These are phyloP conservation scores for Solioccasus polychromus DNA, from an alignment of 768 basidiomycete species.

Conservation along the genomic window DNA sequence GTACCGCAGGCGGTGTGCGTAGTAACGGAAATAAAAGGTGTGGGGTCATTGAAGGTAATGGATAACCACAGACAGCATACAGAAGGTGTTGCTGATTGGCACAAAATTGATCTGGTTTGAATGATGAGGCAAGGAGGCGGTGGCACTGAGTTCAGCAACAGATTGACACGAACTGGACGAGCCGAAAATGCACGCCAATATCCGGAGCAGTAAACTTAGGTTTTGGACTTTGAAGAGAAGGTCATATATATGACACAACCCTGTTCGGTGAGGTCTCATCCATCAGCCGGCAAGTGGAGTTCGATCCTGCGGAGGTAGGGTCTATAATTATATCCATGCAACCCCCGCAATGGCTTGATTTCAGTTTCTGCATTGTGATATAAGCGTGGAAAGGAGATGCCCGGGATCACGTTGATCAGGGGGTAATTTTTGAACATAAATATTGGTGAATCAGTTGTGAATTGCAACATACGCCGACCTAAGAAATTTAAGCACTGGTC, in stretches of 20 bases:
- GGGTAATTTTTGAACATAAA: neutral
- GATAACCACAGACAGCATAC: neutral
- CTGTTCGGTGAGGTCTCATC: neutral
- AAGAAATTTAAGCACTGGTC: too few relatives aligned
- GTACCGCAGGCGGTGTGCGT: slow-evolving; percentile 2
- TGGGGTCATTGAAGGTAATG: neutral
- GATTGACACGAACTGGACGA: neutral
- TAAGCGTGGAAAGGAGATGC: slow-evolving; percentile 5
- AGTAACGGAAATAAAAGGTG: slow-evolving; percentile 23
- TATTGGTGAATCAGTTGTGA: neutral
- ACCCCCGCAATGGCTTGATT: slow-evolving; percentile 1
- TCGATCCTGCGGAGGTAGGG: neutral
- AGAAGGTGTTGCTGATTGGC: neutral
- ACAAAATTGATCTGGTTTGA: neutral
- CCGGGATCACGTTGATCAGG: neutral
- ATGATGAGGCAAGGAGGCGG: neutral
- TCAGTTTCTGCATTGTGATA: slow-evolving; percentile 8
- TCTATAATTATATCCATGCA: slow-evolving; percentile 9
- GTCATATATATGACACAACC: neutral
- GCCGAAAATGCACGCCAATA: slow-evolving; percentile 1
- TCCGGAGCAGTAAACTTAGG: slow-evolving; percentile 7
- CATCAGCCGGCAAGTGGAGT: neutral
- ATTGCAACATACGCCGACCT: neutral
- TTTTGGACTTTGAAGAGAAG: slow-evolving; percentile 10
- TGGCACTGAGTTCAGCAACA: neutral